phyloP scores from a whole-genome alignment of 2,329 filamentous ascomycete species.

The Xylaria sp. region DNA sequence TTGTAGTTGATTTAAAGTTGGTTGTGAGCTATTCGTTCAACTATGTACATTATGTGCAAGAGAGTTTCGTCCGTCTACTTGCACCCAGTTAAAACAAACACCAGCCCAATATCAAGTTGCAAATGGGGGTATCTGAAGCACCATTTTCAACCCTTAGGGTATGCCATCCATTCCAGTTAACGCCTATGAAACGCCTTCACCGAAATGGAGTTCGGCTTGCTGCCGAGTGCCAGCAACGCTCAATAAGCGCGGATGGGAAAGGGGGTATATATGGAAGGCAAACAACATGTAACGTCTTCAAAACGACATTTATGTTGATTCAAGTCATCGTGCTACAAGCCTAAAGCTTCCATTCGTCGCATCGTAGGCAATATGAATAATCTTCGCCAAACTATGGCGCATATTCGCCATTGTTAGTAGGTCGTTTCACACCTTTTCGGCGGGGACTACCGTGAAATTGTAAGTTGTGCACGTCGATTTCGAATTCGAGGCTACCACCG shows the following conservation, averaged over 20 bases:
- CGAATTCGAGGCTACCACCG: slow-evolving; percentile 27
- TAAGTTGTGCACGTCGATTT: slow-evolving; percentile 9
- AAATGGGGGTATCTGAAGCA: slow-evolving; percentile 13
- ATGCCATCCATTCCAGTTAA: slow-evolving; percentile 12
- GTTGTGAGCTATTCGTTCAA: no score
- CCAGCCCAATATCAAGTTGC: neutral
- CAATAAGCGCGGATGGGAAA: neutral
- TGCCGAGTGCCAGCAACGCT: neutral
- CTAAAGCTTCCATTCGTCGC: no score
- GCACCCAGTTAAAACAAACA: neutral
- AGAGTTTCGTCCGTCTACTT: no score
- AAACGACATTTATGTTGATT: no score
- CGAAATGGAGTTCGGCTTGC: neutral
- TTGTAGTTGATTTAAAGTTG: no score
- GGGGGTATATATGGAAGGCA: slow-evolving; percentile 19
- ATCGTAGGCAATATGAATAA: no score
- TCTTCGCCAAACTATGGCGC: neutral
- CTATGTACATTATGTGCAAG: no score
- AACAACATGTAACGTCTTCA: neutral
- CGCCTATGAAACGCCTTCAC: slow-evolving; percentile 5
- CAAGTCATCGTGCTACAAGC: no score
- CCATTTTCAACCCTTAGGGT: slow-evolving; percentile 14
- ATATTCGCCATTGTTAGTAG: neutral
- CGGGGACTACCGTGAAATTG: slow-evolving; percentile 13
- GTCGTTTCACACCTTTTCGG: slow-evolving; percentile 4